Evolutionary conservation across 805 yeast species (phyloP), one percentile per base, ranked within the genome.

Genomic region (Hyphopichia homilentoma): DNA sequence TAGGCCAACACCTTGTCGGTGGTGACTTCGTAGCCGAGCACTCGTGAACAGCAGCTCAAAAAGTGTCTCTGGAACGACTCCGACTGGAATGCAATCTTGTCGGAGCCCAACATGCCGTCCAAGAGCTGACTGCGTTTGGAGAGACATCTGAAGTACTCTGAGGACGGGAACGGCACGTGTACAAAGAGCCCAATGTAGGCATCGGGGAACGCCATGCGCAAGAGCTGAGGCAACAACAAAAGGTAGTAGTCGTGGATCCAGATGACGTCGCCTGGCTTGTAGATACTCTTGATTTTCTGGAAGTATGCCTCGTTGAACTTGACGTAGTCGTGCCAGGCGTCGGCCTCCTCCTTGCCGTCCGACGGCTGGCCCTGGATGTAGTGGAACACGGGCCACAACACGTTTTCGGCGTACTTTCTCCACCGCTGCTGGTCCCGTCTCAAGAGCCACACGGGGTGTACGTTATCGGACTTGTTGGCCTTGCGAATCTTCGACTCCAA

Each of bases 211-310:
- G 75, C 77, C 83, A 81, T 79, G 44, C 95, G 72, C 42, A 89
- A 61, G 57, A 89, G 69, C 51, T 83, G 93, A 2, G 97, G 97
- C 36, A 89, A 64, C 27, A 89, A 61, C 40, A 88, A 59, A 39
- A 89, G 62, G 50, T 89, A 86, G 60, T 86, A 88, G 60, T 89
- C 97, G 61, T 89, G 96, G 45, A 89, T 73, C 94, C 95, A 85
- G 35, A 89, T 81, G 24, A 89, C 70, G 55, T 89, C 97, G 21
- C 98, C 99, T 4, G 89, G 86, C 41, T 76, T 61, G 54, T 88
- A 93, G 19, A 84, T 68, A 29, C 73, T 68, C 44, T 77, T 69
- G 42, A 93, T 80, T 47, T 77, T 83, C 38, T 84, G 78, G 27
- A 93, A 88, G 56, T 84, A 93, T 7, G 88, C 88, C 59, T 87